Evolutionary conservation across 768 basidiomycete genomes (phyloP).

Genomic region (Neoboletus brunneissimus): DNA sequence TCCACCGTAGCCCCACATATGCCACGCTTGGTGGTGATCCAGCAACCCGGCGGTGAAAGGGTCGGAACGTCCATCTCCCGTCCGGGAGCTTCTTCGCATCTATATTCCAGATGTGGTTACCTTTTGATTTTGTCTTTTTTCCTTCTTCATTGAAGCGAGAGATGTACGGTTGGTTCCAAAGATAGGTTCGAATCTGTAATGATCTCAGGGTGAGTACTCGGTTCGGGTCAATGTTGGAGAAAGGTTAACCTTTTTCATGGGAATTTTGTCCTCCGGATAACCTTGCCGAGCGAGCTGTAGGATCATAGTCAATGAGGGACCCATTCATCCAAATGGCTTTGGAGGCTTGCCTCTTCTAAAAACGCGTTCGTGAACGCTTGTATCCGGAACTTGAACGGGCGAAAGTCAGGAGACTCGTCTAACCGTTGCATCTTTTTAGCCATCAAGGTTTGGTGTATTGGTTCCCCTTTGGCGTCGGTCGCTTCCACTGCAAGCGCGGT

Average conservation of each 20-base stretch:
- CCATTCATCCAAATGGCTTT: slow-evolving; percentile 1
- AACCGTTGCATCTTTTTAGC: slow-evolving; percentile 98
- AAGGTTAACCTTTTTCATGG: slow-evolving; percentile 84
- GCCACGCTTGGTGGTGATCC: slow-evolving; percentile 80
- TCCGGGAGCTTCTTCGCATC: slow-evolving; percentile 84
- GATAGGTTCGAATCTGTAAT: slow-evolving; percentile 81
- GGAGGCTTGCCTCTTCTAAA: slow-evolving; percentile 71
- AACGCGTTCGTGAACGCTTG: slow-evolving; percentile 97
- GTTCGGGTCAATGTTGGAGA: slow-evolving; percentile 7
- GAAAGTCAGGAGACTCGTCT: slow-evolving; percentile 94
- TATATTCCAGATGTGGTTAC: slow-evolving; percentile 99
- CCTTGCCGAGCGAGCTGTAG: slow-evolving; percentile 76
- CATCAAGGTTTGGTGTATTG: slow-evolving; percentile 98
- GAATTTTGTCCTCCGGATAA: slow-evolving; percentile 91
- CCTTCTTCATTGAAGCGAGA: slow-evolving; percentile 98
- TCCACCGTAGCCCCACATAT: slow-evolving; percentile 77
- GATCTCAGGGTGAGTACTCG: slow-evolving; percentile 22
- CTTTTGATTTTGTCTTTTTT: slow-evolving; percentile 98
- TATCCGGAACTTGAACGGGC: slow-evolving; percentile 99
- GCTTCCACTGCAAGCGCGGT: slow-evolving; percentile 68
- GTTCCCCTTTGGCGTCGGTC: slow-evolving; percentile 91
- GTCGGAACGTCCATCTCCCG: slow-evolving; percentile 81
- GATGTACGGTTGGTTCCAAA: slow-evolving; percentile 93
- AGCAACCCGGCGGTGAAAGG: slow-evolving; percentile 85
- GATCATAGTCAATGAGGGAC: slow-evolving; percentile 10